Evolutionary conservation across 1,139 yeast species (phyloP).

Genomic region (Suhomyces terraborum): DNA sequence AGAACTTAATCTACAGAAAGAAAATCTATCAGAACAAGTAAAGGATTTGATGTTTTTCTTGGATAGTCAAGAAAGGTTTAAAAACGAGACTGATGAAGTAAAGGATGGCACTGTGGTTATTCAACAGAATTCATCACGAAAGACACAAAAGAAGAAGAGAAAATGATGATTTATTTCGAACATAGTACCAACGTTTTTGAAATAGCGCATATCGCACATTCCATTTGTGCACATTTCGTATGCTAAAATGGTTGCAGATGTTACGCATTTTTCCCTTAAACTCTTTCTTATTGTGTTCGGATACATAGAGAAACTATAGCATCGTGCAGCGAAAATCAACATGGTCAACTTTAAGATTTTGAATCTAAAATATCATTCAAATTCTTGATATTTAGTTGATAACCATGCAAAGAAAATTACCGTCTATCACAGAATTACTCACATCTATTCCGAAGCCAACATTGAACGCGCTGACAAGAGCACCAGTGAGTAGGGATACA

Average conservation of each 20-base stretch:
- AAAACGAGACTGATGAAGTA: slow-evolving; percentile 69
- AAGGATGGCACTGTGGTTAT: slow-evolving; percentile 67
- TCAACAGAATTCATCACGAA: slow-evolving; percentile 29
- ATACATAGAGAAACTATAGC: background rate
- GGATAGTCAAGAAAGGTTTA: slow-evolving; percentile 71
- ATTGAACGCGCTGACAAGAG: background rate
- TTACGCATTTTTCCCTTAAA: too few relatives aligned
- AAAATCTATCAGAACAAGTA: slow-evolving; percentile 67
- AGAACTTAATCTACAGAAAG: slow-evolving; percentile 39
- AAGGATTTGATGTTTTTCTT: slow-evolving; percentile 80
- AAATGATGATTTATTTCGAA: slow-evolving; percentile 2
- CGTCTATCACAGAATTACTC: slow-evolving; percentile 1
- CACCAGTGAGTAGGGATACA: too few relatives aligned
- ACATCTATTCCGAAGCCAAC: background rate
- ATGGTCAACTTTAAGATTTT: background rate
- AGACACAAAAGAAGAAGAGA: slow-evolving; percentile 24
- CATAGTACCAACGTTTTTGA: background rate
- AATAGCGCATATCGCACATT: background rate
- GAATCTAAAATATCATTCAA: background rate
- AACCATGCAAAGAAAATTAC: background rate
- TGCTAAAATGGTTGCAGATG: too few relatives aligned
- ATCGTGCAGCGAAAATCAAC: background rate
- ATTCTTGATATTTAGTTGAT: background rate
- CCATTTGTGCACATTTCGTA: too few relatives aligned
- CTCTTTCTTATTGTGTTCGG: background rate